A percentile compares a stretch with the other conserved stretches of the same genome.
These are phyloP conservation scores for Podospora comata DNA, from an alignment of 495 filamentous ascomycete genomes.

Conservation along the genomic window DNA sequence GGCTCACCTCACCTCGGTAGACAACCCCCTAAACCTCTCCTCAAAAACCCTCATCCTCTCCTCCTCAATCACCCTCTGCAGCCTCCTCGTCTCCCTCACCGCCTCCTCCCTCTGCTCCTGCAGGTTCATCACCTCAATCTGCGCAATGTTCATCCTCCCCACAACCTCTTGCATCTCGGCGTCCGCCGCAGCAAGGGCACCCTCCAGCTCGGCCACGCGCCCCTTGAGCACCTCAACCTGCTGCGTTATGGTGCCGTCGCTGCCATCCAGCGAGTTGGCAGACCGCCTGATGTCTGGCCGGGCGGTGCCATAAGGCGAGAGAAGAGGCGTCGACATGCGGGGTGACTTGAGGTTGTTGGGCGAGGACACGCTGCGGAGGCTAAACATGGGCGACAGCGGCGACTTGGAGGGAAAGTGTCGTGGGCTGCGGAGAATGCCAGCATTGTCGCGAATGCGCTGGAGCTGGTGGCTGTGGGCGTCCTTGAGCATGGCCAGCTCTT, in stretches of 20 bases:
- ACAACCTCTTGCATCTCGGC: constrained; percentile 94
- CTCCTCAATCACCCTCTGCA: constrained; percentile 57
- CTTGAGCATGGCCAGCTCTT: constrained; percentile 70
- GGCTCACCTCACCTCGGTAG: constrained; percentile 22
- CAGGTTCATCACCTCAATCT: constrained; percentile 89
- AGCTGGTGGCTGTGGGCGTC: constrained; percentile 78
- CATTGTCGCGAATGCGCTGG: constrained; percentile 61
- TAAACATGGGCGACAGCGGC: constrained; percentile 63
- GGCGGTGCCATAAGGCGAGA: constrained; percentile 11
- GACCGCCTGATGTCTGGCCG: constrained; percentile 34
- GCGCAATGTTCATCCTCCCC: constrained; percentile 83
- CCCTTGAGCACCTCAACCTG: constrained; percentile 72
- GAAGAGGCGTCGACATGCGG: constrained; percentile 43
- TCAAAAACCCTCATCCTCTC: constrained; percentile 48
- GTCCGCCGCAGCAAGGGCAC: constrained; percentile 76
- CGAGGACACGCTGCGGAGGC: constrained; percentile 29
- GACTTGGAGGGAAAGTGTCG: constrained; percentile 51
- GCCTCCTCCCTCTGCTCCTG: constrained; percentile 91
- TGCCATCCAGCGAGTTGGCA: constrained; percentile 36
- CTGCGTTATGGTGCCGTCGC: constrained; percentile 52
- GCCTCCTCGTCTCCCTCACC: constrained; percentile 71
- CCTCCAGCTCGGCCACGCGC: constrained; percentile 66
- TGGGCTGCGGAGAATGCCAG: constrained; percentile 37
- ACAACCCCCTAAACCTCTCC: constrained; percentile 40
- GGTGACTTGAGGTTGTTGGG: constrained; percentile 36